Percentiles rank a stretch among this genome's conserved stretches.
Evolutionary conservation across 345 rosid genomes (phyloP).

Genomic region (Eucalyptus fibrosa): DNA sequence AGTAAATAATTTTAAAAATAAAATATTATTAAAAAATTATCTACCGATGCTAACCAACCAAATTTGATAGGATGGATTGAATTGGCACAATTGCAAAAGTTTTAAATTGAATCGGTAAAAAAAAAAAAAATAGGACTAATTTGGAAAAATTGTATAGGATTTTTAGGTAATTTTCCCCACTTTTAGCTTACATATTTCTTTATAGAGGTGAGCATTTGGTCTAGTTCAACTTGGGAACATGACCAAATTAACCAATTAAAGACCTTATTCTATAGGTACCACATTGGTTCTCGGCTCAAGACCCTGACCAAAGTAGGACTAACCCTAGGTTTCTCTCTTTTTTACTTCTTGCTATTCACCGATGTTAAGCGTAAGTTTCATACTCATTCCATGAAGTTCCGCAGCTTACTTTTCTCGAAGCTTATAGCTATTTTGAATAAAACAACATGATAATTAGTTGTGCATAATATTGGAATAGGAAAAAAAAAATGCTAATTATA

Average conservation of each 20-base stretch:
- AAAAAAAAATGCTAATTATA: background rate
- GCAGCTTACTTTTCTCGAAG: background rate
- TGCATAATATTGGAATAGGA: background rate
- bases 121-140: background rate
- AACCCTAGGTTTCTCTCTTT: background rate
- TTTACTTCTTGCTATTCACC: background rate
- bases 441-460: background rate
- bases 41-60: rapidly evolving
- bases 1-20: no score
- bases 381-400: background rate
- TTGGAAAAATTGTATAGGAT: no score
- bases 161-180: background rate
- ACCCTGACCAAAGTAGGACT: background rate
- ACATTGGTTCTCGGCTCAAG: background rate
- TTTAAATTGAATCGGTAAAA: background rate
- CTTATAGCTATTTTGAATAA: background rate
- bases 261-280: background rate
- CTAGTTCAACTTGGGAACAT: background rate
- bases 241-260: background rate
- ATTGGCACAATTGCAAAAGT: no score
- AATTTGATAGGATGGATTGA: no score
- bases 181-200: background rate
- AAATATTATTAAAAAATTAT: no score
- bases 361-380: background rate
- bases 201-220: background rate